Evolutionary conservation across 192 early-diverging fungal species (phyloP), one percentile per base, ranked within the genome.

Genomic region (Kappamyces sp.): DNA sequence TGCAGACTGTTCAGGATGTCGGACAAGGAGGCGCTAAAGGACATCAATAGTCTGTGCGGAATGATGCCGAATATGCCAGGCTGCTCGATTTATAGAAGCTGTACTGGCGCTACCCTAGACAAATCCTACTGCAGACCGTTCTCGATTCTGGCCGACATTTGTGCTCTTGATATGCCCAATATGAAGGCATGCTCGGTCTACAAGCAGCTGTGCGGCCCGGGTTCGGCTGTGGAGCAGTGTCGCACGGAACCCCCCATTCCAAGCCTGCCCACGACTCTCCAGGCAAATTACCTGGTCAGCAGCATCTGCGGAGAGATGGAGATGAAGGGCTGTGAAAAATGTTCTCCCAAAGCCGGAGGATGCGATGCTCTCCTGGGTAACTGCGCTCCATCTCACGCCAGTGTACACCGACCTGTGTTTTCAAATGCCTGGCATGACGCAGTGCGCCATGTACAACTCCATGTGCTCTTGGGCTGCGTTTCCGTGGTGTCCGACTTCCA

Each of bases 111-210:
- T 23, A 23, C 23, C 23, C 23, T 23, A 23, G 23, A 23, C 23
- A 23, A 23, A 23, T 23, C 23, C 23, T 23, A 23, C 23, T 83
- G 80, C 64, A 69, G 58, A 5, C 74, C 74, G 0, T 70, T 83
- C 59, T 77, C 80, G 1, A n/a, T 77, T 39, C 63, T 79, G 3
- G 75, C 76, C 12, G 80, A 83, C 50, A 65, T 83, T 47, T 83
- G 80, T 55, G 54, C 71, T 6, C 51, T 64, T 13, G 80, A 83
- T 51, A 83, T 83, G 80, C 80, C 80, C 10, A 70, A 47, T 40
- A 80, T 78, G 72, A 15, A 49, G 38, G 49, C 55, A 46, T 75
- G 72, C 58, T 61, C 49, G 15, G 34, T 47, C 9, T 72, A 72
- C 35, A 34, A 35, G 34, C 39, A 52, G 55, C 40, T 72, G 59